Base-by-base conservation (phyloP, 148 eudicot species). In the Vaccinium macrocarpon region DNA sequence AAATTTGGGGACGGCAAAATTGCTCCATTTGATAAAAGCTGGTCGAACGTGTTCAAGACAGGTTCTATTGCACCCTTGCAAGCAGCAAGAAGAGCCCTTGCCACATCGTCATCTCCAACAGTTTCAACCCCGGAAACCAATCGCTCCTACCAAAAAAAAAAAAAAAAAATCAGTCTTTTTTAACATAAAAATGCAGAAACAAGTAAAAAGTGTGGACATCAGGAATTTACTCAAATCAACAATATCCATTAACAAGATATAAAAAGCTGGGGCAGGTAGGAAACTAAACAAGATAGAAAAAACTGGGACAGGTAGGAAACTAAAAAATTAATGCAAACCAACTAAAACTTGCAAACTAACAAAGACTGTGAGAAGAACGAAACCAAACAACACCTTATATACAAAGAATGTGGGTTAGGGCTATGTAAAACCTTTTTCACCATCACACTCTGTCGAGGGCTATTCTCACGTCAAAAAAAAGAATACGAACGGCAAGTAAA, bases 41-140 rank as follows among this genome's bases (percentile, higher is more conserved):
- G 96, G 83, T 94, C 98, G 52, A 95, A 97, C 49, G 95, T 89
- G 86, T 94, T 94, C 53, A 97, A 84, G 29, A 97, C 98, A 86
- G 97, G 99, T 86, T 97, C 99, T 81, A 89, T 88, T 75, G 98
- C 90, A 74, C 98, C 95, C 90, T 90, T 95, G 92, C 99, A 95
- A 64, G 94, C 93, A 74, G 94, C 94, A 76, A 97, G 90, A 82
- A 97, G 92, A 84, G 99, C 98, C 88, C 95, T 93, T 61, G 98
- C 92, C 82, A 97, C 90, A 86, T 97, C 98, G 85, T 95, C 98
- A 79, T 95, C 98, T 77, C 97, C 96, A 86, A 97, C 91, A 86
- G 85, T 56, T 88, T 97, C 98, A 71, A 73, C 88, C 25, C 95
- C 98, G 12, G 96, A 93, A 86, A 84, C 86, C 62, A 86, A 82